Percentiles rank a stretch among this genome's conserved stretches.
Conservation (phyloP, 441 rosid species). For the Syzygium syzygioides region DNA sequence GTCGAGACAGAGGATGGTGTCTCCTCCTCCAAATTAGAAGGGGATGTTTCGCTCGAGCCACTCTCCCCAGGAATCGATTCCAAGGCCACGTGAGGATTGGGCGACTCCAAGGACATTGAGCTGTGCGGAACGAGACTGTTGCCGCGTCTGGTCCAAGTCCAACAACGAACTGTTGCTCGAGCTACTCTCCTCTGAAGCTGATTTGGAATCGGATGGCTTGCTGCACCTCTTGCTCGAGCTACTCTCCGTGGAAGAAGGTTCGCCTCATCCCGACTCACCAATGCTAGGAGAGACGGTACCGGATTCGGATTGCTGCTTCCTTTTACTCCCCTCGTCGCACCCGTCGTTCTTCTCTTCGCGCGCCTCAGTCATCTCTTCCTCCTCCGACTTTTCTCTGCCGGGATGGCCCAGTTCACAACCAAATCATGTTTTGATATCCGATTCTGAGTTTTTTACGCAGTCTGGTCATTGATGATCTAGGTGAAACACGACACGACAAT, state of each 20-base stretch:
- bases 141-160: not conserved
- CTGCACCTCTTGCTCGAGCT: not conserved
- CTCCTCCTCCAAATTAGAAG: not conserved
- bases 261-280: not conserved
- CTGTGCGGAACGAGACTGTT: not conserved
- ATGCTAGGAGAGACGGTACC: not conserved
- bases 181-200: not conserved
- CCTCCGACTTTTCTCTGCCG: not conserved
- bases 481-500: fast-evolving
- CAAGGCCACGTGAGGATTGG: not conserved
- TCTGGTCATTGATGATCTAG: not conserved
- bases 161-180: not conserved
- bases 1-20: not conserved
- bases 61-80: not conserved
- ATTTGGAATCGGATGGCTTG: not conserved
- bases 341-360: not conserved
- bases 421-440: not conserved
- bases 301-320: not conserved
- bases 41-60: not conserved
- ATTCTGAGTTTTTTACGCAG: not conserved
- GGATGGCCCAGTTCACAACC: not conserved
- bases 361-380: not conserved
- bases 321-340: not conserved
- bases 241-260: not conserved
- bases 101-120: not conserved